A percentile compares a stretch with the other conserved stretches of the same genome.
Evolutionary conservation across 257 asterid genomes (phyloP).

Genomic region (Cordia subcordata): DNA sequence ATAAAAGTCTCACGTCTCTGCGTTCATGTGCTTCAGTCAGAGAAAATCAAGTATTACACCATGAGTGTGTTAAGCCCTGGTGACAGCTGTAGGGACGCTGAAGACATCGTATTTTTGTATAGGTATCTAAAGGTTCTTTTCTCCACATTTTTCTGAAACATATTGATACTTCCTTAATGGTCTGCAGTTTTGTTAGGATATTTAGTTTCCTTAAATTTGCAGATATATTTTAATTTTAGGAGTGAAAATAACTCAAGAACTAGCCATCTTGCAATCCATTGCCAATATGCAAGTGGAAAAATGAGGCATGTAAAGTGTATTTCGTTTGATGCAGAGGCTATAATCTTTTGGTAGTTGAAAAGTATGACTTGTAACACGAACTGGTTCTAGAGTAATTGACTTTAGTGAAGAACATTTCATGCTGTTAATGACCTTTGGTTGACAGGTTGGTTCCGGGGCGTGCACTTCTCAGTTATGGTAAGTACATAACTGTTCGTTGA

Average conservation of each 20-base stretch:
- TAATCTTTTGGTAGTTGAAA: neutral
- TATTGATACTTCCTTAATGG: neutral
- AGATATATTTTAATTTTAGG: neutral
- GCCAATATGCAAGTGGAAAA: neutral
- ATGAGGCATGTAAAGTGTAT: neutral
- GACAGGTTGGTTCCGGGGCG: conserved; percentile 81
- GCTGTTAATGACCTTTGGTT: conserved; percentile 17
- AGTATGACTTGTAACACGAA: no score
- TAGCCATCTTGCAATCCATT: neutral
- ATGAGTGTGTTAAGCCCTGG: conserved; percentile 94
- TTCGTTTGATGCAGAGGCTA: neutral
- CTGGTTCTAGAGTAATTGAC: no score
- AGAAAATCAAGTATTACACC: conserved; percentile 73
- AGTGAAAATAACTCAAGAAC: neutral
- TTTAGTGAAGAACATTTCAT: neutral
- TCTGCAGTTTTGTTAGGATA: neutral
- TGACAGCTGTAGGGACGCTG: conserved; percentile 46
- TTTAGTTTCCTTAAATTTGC: neutral
- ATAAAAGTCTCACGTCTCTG: neutral
- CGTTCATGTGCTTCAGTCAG: conserved; percentile 48
- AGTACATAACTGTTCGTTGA: conserved; percentile 21
- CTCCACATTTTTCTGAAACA: neutral
- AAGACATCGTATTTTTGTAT: conserved; percentile 77
- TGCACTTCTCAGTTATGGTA: conserved; percentile 91
- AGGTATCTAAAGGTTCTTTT: conserved; percentile 40